A percentile compares a stretch with the other conserved stretches of the same genome.
Evolutionary conservation across 73 alveolate species (phyloP).

Genomic region (Tetrahymena malaccensis): DNA sequence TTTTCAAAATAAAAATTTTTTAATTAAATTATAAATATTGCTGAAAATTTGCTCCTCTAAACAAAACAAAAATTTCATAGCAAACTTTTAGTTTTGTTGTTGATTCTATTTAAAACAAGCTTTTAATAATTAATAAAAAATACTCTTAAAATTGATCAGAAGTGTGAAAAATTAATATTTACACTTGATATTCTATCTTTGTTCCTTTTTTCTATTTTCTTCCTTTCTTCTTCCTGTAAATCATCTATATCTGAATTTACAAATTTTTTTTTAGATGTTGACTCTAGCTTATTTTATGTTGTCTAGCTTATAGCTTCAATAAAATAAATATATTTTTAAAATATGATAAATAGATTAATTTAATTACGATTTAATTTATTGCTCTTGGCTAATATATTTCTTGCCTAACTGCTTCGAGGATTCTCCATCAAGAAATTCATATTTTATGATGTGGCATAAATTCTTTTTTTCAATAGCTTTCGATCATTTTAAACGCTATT

Average conservation of each 20-base stretch:
- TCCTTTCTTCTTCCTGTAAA: not conserved
- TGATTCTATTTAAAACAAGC: not conserved
- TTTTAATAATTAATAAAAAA: not conserved
- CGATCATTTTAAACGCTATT: not conserved
- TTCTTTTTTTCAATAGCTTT: not conserved
- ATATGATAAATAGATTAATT: not conserved
- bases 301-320: not conserved
- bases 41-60: no score
- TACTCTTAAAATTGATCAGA: not conserved
- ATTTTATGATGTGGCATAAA: not conserved
- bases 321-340: no score
- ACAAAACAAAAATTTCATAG: not conserved
- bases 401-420: not conserved
- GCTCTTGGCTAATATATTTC: not conserved
- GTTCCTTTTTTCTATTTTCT: not conserved
- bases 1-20: no score
- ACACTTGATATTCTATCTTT: not conserved
- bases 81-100: not conserved
- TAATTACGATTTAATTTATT: not conserved
- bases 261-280: not conserved
- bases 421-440: not conserved
- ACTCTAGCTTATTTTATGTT: not conserved
- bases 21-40: no score
- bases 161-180: not conserved
- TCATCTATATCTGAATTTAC: not conserved